Percentiles rank a stretch among this genome's conserved stretches.
phyloP scores from a whole-genome alignment of 164 flowering plant genomes.

The Umbilicus rupestris region DNA sequence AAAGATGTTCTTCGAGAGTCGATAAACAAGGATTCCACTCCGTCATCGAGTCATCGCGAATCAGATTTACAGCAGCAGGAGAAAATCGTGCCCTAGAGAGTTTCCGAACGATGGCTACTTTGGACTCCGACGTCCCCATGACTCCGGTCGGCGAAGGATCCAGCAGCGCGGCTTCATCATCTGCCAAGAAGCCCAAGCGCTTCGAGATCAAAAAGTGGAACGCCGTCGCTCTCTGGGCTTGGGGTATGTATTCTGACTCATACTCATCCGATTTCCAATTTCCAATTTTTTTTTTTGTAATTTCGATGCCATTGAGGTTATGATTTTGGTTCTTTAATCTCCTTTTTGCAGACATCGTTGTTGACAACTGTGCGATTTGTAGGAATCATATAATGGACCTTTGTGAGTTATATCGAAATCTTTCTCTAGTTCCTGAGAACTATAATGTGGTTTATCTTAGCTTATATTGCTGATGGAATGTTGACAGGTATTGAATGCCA shows the following conservation, averaged over 20 bases:
- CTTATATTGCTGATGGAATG: neutral
- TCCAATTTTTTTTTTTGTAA: neutral
- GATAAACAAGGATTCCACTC: too few species aligned
- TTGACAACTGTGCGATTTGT: constrained; percentile 37
- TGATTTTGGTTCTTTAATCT: neutral
- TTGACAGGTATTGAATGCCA: constrained; percentile 29
- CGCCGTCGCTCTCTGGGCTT: constrained; percentile 65
- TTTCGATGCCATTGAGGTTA: too few species aligned
- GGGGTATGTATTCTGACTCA: constrained; percentile 27
- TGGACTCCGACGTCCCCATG: constrained; percentile 48
- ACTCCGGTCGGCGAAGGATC: constrained; percentile 33
- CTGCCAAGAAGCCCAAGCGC: constrained; percentile 42
- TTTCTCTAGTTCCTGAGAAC: too few species aligned
- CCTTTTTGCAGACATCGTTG: constrained; percentile 27
- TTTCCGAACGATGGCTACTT: constrained; percentile 22
- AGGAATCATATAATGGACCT: constrained; percentile 39
- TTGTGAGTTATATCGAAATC: too few species aligned
- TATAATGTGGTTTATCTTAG: too few species aligned
- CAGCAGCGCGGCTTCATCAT: constrained; percentile 26
- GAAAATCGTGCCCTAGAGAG: constrained; percentile 3
- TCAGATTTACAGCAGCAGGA: too few species aligned
- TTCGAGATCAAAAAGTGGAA: constrained; percentile 70
- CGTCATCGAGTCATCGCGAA: too few species aligned
- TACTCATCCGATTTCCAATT: neutral
- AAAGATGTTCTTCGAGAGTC: too few species aligned